phyloP scores from a whole-genome alignment of 164 flowering plant genomes.

The Magnolia changhungtana region DNA sequence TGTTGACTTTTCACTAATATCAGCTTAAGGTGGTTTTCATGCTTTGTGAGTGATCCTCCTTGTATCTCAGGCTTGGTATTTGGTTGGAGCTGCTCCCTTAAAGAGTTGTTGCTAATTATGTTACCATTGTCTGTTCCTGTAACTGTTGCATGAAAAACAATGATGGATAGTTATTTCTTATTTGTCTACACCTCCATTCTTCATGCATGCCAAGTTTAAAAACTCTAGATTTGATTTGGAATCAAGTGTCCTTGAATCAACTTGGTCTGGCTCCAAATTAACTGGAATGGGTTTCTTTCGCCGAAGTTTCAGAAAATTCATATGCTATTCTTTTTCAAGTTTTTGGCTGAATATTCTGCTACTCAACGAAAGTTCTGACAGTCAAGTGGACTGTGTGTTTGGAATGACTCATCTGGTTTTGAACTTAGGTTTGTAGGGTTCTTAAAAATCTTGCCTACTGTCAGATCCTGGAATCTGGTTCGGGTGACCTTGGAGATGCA shows the following conservation, averaged over 20 bases:
- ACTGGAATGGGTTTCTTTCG: too few relatives aligned
- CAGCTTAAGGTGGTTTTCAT: constrained; percentile 63
- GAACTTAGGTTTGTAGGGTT: too few relatives aligned
- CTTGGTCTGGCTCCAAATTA: background rate
- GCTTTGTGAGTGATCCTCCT: constrained; percentile 39
- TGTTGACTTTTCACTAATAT: constrained; percentile 46
- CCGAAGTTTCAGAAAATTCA: too few relatives aligned
- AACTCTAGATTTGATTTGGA: background rate
- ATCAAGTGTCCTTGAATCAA: too few relatives aligned
- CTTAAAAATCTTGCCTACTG: too few relatives aligned
- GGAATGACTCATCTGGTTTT: too few relatives aligned
- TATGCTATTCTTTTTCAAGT: too few relatives aligned
- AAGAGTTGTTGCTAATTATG: constrained; percentile 11
- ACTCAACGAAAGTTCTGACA: too few relatives aligned
- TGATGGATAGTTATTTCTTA: background rate
- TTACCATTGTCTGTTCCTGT: constrained; percentile 27
- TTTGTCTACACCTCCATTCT: background rate
- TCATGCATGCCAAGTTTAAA: background rate
- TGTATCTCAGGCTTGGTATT: constrained; percentile 14
- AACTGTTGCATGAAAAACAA: constrained; percentile 7
- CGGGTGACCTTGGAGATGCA: too few relatives aligned
- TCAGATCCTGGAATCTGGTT: too few relatives aligned
- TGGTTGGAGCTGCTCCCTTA: constrained; percentile 14
- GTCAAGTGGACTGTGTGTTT: too few relatives aligned
- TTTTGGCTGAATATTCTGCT: too few relatives aligned